Conservation (phyloP, 202 grass and related monocot species). For the Brachypodium distachyon region DNA sequence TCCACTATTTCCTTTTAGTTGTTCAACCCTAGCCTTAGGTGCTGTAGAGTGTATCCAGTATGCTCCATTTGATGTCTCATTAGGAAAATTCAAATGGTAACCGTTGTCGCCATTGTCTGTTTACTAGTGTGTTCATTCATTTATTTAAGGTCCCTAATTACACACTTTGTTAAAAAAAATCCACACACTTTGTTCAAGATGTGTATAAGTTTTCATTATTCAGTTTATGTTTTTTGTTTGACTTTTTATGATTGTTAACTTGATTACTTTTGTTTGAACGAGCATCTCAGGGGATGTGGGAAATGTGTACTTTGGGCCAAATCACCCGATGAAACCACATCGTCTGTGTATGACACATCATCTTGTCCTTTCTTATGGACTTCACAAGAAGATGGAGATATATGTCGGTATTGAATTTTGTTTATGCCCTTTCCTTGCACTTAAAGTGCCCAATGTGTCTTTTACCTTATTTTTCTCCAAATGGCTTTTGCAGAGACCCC, state of each 20-base stretch:
- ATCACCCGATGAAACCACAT: constrained; percentile 98
- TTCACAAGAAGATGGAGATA: constrained; percentile 99
- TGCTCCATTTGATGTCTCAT: background rate
- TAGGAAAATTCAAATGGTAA: background rate
- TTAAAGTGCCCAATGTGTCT: background rate
- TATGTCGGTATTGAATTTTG: constrained; percentile 56
- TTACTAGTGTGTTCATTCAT: background rate
- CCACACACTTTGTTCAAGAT: background rate
- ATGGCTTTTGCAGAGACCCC: constrained; percentile 71
- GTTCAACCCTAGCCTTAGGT: background rate
- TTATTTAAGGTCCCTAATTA: background rate
- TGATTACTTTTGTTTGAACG: background rate
- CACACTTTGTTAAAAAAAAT: background rate
- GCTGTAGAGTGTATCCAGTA: no score
- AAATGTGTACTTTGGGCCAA: constrained; percentile 97
- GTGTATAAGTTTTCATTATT: background rate
- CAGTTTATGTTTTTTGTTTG: background rate
- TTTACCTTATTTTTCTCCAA: constrained; percentile 14
- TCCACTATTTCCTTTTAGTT: background rate
- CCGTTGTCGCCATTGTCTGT: background rate
- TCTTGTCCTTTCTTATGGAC: constrained; percentile 89
- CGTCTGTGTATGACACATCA: constrained; percentile 98
- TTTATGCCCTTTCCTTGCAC: constrained; percentile 15
- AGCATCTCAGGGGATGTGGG: constrained; percentile 75
- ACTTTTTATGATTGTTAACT: background rate